Conservation (phyloP, 1,284 basidiomycete species). For the Rhodotorula sp. region DNA sequence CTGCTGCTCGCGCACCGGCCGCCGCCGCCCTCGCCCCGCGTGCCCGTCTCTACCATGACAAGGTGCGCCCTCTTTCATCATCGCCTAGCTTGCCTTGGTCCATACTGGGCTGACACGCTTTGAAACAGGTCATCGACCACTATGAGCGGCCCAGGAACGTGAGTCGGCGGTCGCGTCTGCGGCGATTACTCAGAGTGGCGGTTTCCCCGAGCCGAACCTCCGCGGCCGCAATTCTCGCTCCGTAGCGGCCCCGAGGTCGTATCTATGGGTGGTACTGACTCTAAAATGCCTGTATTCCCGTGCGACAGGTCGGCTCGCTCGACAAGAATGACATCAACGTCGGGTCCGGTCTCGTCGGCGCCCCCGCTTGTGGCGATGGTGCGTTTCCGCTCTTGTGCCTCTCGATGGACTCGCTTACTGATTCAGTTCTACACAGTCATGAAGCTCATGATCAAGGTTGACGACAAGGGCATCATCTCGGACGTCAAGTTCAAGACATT, state of each 20-base stretch:
- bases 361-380: conserved; percentile 78
- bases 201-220: neutral
- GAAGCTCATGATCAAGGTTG: conserved; percentile 98
- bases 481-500: conserved; percentile 99
- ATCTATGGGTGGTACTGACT: conserved; percentile 50
- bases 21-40: conserved; percentile 9
- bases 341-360: conserved; percentile 96
- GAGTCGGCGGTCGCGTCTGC: conserved; percentile 50
- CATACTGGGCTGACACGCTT: neutral
- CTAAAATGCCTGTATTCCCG: too few species aligned
- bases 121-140: conserved; percentile 54
- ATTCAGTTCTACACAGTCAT: conserved; percentile 67
- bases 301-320: conserved; percentile 91
- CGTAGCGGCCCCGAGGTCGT: neutral
- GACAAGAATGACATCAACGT: conserved; percentile 88
- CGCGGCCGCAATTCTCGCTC: neutral
- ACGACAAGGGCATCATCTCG: conserved; percentile 87
- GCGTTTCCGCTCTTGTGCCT: conserved; percentile 38
- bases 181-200: neutral
- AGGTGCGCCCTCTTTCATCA: conserved; percentile 19
- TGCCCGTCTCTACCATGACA: conserved; percentile 39
- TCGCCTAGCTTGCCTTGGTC: neutral
- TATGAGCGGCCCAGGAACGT: conserved; percentile 95
- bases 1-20: conserved; percentile 9
- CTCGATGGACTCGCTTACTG: neutral